Evolutionary conservation across 306 rosid species (phyloP).

Genomic region (Trifolium pratense): DNA sequence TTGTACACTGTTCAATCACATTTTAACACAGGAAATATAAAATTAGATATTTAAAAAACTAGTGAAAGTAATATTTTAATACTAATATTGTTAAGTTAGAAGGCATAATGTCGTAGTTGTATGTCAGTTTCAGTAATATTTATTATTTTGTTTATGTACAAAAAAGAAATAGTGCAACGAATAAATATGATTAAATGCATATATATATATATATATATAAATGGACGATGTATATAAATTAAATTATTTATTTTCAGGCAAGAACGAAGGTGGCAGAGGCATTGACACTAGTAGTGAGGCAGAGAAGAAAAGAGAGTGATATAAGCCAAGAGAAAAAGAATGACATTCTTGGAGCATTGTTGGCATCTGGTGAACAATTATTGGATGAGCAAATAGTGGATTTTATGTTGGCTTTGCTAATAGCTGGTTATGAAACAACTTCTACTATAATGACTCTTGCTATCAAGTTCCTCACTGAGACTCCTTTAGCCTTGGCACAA

Average conservation of each 20-base stretch:
- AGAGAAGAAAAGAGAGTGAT: slow-evolving; percentile 63
- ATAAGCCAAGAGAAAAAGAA: slow-evolving; percentile 48
- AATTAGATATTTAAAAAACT: too few relatives aligned
- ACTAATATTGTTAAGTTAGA: too few relatives aligned
- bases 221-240: too few relatives aligned
- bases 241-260: slow-evolving; percentile 51
- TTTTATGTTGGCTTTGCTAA: slow-evolving; percentile 84
- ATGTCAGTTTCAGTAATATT: too few relatives aligned
- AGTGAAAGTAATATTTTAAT: too few relatives aligned
- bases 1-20: too few relatives aligned
- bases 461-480: slow-evolving; percentile 86
- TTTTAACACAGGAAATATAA: too few relatives aligned
- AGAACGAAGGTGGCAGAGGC: slow-evolving; percentile 92
- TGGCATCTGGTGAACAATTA: slow-evolving; percentile 77
- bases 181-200: too few relatives aligned
- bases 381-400: slow-evolving; percentile 87
- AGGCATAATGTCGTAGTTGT: too few relatives aligned
- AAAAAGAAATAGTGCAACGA: too few relatives aligned
- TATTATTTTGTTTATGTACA: too few relatives aligned
- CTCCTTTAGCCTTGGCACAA: slow-evolving; percentile 88
- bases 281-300: slow-evolving; percentile 67
- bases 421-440: slow-evolving; percentile 95
- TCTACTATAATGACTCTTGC: slow-evolving; percentile 97
- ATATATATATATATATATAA: too few relatives aligned
- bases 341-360: slow-evolving; percentile 80